These are phyloP conservation scores for Mycena haematopus DNA, from an alignment of 768 basidiomycete genomes.

Conservation along the genomic window DNA sequence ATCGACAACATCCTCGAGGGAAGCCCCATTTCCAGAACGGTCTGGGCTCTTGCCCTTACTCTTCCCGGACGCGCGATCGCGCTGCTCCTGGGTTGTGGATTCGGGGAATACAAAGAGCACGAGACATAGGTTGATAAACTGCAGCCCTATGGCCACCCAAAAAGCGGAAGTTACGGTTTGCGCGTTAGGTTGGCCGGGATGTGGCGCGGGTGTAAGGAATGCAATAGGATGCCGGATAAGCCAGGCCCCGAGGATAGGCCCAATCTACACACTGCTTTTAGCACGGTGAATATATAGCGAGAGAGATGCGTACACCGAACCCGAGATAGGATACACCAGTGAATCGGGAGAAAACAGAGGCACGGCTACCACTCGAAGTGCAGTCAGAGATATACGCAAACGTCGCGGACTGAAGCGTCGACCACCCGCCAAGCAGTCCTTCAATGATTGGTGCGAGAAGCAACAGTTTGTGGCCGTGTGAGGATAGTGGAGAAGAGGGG, in stretches of 20 bases:
- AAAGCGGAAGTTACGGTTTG: slow-evolving; percentile 54
- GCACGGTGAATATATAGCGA: not conserved
- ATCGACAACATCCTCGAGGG: slow-evolving; percentile 5
- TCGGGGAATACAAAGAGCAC: slow-evolving; percentile 76
- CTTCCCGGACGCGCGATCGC: slow-evolving; percentile 38
- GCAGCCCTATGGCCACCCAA: slow-evolving; percentile 51
- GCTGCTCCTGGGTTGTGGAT: slow-evolving; percentile 54
- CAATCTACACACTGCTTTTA: slow-evolving; percentile 42
- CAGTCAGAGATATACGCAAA: slow-evolving; percentile 87
- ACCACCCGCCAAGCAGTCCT: slow-evolving; percentile 84
- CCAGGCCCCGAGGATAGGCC: slow-evolving; percentile 74
- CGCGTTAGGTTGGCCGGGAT: slow-evolving; percentile 23
- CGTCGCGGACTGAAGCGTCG: slow-evolving; percentile 77
- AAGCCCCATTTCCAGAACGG: not conserved
- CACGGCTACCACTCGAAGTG: slow-evolving; percentile 80
- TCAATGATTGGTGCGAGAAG: slow-evolving; percentile 83
- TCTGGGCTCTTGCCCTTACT: slow-evolving; percentile 27
- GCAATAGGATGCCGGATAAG: slow-evolving; percentile 49
- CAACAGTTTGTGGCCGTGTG: slow-evolving; percentile 82
- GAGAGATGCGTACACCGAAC: slow-evolving; percentile 48
- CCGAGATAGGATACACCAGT: slow-evolving; percentile 81
- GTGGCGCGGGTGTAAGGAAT: slow-evolving; percentile 25
- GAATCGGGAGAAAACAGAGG: slow-evolving; percentile 76
- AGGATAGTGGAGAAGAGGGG: slow-evolving; percentile 62
- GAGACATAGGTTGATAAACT: slow-evolving; percentile 62